Evolutionary conservation across 305 asterid genomes (phyloP).

Genomic region (Solanum aculeatissimum): DNA sequence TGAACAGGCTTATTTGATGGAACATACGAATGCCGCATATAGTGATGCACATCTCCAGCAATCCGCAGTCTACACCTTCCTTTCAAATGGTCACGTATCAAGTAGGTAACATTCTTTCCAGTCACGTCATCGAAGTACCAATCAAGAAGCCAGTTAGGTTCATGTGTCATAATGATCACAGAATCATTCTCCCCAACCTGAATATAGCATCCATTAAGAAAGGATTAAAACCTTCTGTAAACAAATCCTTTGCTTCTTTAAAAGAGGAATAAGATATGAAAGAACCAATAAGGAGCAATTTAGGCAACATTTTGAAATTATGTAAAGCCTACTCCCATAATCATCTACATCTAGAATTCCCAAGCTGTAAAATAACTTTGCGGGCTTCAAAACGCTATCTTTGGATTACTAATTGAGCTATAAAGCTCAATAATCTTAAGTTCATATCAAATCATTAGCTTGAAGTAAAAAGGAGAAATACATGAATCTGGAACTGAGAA

Average conservation of each 20-base stretch:
- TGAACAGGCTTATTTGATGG: slow-evolving; percentile 69
- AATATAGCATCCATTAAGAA: slow-evolving; percentile 2
- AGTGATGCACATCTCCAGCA: slow-evolving; percentile 97
- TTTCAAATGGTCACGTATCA: slow-evolving; percentile 69
- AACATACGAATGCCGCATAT: slow-evolving; percentile 86
- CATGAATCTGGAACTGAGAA: neutral
- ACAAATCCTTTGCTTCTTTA: neutral
- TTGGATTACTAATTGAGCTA: neutral
- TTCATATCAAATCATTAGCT: neutral
- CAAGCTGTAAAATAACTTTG: neutral
- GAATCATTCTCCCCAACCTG: slow-evolving; percentile 81
- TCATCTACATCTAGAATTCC: neutral
- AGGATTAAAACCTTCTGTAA: neutral
- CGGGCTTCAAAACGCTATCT: neutral
- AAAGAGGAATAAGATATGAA: neutral
- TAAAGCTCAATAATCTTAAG: neutral
- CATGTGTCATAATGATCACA: slow-evolving; percentile 97
- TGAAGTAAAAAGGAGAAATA: too few relatives aligned
- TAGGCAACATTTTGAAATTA: neutral
- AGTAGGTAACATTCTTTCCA: slow-evolving; percentile 69
- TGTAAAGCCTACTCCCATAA: neutral
- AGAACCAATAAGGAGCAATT: neutral
- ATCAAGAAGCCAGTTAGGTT: slow-evolving; percentile 95
- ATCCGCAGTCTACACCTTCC: slow-evolving; percentile 90
- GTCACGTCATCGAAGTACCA: slow-evolving; percentile 77